Evolutionary conservation across 2,329 filamentous ascomycete genomes (phyloP).

Genomic region (Cryphonectria japonica): DNA sequence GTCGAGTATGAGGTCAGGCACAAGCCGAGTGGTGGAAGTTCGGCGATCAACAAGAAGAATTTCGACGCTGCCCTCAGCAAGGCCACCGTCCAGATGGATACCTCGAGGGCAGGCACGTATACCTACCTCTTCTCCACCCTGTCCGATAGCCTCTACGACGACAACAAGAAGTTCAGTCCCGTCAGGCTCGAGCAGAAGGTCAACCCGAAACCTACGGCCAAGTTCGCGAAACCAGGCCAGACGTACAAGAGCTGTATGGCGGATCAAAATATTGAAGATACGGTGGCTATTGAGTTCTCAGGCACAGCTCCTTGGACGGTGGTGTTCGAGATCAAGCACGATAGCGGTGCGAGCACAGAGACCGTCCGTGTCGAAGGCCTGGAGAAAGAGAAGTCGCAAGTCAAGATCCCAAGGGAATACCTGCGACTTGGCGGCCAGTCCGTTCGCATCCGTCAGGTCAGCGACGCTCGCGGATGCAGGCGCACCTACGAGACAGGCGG

Average conservation of each 20-base stretch:
- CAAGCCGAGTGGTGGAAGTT: conserved; percentile 67
- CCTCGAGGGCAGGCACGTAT: conserved; percentile 78
- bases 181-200: conserved; percentile 81
- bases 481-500: conserved; percentile 72
- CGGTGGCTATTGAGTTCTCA: conserved; percentile 82
- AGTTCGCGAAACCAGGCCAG: conserved; percentile 84
- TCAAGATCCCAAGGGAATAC: conserved; percentile 82
- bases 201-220: conserved; percentile 79
- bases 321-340: conserved; percentile 92
- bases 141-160: conserved; percentile 83
- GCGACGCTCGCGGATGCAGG: conserved; percentile 85
- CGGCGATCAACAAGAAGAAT: conserved; percentile 67
- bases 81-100: conserved; percentile 84
- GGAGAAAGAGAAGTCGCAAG: conserved; percentile 71
- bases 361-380: conserved; percentile 82
- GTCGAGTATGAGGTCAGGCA: conserved; percentile 81
- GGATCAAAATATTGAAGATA: conserved; percentile 79
- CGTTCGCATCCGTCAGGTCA: conserved; percentile 85
- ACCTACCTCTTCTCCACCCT: conserved; percentile 84
- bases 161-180: conserved; percentile 65
- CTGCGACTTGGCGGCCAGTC: conserved; percentile 89
- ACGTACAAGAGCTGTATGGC: conserved; percentile 95
- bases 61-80: conserved; percentile 78
- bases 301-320: conserved; percentile 87
- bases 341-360: conserved; percentile 78